A percentile compares a stretch with the other conserved stretches of the same genome.
phyloP scores from a whole-genome alignment of 1,139 yeast species.

The Arxiozyma telluris region DNA sequence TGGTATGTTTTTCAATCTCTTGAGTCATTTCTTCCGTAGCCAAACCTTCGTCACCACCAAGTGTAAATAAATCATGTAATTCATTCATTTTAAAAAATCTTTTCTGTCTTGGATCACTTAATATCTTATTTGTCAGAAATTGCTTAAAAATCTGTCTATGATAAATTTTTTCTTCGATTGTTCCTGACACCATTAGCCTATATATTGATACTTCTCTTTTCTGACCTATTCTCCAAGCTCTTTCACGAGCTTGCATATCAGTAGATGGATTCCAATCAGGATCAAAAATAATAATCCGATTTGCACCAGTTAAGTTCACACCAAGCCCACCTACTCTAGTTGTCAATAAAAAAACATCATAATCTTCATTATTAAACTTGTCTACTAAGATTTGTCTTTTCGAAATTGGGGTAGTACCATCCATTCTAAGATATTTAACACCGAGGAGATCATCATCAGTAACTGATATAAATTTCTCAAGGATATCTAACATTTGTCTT shows the following conservation, averaged over 20 bases:
- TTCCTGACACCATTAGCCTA: constrained; percentile 85
- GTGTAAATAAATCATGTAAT: constrained; percentile 75
- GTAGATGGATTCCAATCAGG: constrained; percentile 99
- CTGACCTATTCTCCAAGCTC: constrained; percentile 97
- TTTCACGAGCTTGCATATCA: constrained; percentile 90
- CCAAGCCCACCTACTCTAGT: constrained; percentile 97
- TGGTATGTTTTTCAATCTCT: constrained; percentile 29
- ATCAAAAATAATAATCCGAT: constrained; percentile 84
- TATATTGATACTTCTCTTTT: constrained; percentile 89
- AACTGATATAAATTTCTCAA: constrained; percentile 55
- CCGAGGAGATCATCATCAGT: constrained; percentile 34
- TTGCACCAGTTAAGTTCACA: constrained; percentile 89
- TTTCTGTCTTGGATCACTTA: constrained; percentile 91
- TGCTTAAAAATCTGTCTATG: constrained; percentile 96
- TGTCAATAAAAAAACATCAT: constrained; percentile 67
- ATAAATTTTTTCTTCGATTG: constrained; percentile 93
- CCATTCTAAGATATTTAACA: constrained; percentile 71
- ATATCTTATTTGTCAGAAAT: constrained; percentile 80
- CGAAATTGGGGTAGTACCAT: constrained; percentile 80
- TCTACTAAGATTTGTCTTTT: constrained; percentile 75
- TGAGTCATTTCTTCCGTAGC: constrained; percentile 25
- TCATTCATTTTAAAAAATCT: constrained; percentile 89
- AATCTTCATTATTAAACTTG: constrained; percentile 54
- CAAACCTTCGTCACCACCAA: constrained; percentile 68
- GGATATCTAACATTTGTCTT: constrained; percentile 82